A percentile compares a stretch with the other conserved stretches of the same genome.
Conservation (phyloP, 441 rosid species). For the Euphorbia schlechtendalii region DNA sequence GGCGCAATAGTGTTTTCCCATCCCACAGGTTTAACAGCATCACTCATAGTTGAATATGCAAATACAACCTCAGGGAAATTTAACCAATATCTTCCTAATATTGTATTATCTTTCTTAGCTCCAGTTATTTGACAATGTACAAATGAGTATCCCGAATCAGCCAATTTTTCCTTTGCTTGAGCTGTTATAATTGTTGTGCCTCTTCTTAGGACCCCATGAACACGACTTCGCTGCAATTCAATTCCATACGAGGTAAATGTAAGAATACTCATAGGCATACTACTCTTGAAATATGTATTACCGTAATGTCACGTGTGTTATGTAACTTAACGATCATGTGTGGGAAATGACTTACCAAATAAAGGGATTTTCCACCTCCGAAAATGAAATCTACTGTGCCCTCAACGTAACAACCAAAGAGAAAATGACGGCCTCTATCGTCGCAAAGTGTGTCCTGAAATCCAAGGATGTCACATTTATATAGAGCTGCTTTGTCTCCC, state of each 20-base stretch:
- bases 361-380: slow-evolving; percentile 60
- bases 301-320: too few species aligned
- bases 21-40: slow-evolving; percentile 36
- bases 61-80: slow-evolving; percentile 41
- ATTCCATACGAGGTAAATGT: neutral
- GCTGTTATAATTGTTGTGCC: slow-evolving; percentile 44
- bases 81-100: slow-evolving; percentile 63
- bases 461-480: slow-evolving; percentile 46
- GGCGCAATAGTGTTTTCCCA: slow-evolving; percentile 37
- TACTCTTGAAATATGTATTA: too few species aligned
- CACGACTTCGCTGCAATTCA: slow-evolving; percentile 27
- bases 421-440: slow-evolving; percentile 62
- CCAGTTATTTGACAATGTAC: slow-evolving; percentile 54
- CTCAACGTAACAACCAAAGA: slow-evolving; percentile 52
- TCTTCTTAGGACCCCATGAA: slow-evolving; percentile 26
- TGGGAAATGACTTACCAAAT: slow-evolving; percentile 30
- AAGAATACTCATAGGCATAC: neutral
- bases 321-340: neutral
- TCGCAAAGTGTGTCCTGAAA: slow-evolving; percentile 73
- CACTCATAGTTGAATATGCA: slow-evolving; percentile 41
- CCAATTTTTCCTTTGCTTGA: slow-evolving; percentile 31
- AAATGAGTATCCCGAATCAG: slow-evolving; percentile 44
- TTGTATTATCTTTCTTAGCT: slow-evolving; percentile 24
- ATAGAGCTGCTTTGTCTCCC: slow-evolving; percentile 56
- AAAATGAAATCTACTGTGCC: slow-evolving; percentile 81